phyloP scores from a whole-genome alignment of 2,329 filamentous ascomycete species.

The Epichloe brachyelytri region DNA sequence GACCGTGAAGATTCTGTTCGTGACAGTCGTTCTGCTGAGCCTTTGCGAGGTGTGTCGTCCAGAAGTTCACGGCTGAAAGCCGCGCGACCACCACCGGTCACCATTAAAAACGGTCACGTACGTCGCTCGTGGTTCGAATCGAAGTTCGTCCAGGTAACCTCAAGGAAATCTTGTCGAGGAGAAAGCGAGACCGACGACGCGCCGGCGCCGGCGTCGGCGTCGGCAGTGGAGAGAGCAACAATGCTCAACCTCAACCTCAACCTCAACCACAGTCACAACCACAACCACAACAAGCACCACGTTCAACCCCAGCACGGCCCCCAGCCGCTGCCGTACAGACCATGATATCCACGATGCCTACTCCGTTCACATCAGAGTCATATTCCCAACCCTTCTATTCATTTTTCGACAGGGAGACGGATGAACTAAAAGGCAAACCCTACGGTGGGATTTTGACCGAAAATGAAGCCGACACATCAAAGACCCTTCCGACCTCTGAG shows the following conservation, averaged over 20 bases:
- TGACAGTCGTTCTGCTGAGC: conserved; percentile 15
- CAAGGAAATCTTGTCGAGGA: conserved; percentile 24
- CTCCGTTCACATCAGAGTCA: conserved; percentile 42
- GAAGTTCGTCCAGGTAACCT: conserved; percentile 24
- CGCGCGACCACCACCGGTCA: conserved; percentile 26
- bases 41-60: conserved; percentile 22
- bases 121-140: conserved; percentile 23
- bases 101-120: conserved; percentile 25
- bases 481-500: conserved; percentile 66
- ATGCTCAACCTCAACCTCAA: too few species aligned
- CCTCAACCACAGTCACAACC: too few species aligned
- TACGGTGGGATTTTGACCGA: conserved; percentile 91
- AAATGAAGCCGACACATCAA: conserved; percentile 78
- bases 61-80: conserved; percentile 46
- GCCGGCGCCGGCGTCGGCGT: conserved; percentile 8
- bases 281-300: conserved; percentile 9
- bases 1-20: conserved; percentile 23
- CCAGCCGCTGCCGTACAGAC: conserved; percentile 3
- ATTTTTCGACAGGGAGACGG: conserved; percentile 77
- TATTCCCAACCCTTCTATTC: conserved; percentile 76
- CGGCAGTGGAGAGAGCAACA: background rate
- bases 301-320: conserved; percentile 10
- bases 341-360: conserved; percentile 27
- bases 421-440: conserved; percentile 82
- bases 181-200: conserved; percentile 20